Conservation (phyloP, 2,329 filamentous ascomycete species). For the Diplodia mutila region DNA sequence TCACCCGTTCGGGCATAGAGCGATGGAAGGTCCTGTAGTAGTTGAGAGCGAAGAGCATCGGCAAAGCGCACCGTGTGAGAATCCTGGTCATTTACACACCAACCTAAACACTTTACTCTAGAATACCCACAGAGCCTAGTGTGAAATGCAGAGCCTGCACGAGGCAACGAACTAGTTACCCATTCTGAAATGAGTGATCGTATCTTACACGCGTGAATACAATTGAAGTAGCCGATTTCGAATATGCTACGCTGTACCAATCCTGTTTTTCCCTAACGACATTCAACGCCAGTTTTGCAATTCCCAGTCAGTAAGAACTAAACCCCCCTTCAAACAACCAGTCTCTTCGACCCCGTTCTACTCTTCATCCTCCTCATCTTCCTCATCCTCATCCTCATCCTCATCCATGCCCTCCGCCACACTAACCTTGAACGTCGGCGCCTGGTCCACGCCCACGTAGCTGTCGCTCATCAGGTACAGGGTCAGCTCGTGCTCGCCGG, state of each 20-base stretch:
- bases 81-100: too few relatives aligned
- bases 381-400: slow-evolving; percentile 82
- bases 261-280: neutral
- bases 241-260: neutral
- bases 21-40: too few relatives aligned
- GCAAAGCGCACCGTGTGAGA: neutral
- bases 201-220: neutral
- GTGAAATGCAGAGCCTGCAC: too few relatives aligned
- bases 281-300: neutral
- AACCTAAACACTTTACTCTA: too few relatives aligned
- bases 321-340: too few relatives aligned
- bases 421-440: slow-evolving; percentile 81
- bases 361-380: slow-evolving; percentile 54
- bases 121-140: too few relatives aligned
- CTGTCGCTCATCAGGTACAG: slow-evolving; percentile 96
- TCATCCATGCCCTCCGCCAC: slow-evolving; percentile 95
- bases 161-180: neutral
- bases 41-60: neutral
- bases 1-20: too few relatives aligned
- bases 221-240: neutral
- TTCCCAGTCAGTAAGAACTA: neutral
- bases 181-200: neutral
- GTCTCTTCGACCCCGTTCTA: too few relatives aligned
- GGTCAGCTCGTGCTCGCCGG: slow-evolving; percentile 85
- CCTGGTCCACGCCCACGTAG: slow-evolving; percentile 96